Base-by-base conservation (phyloP, 225 moss, liverwort and hornwort genomes). In the Pleurozium schreberi region DNA sequence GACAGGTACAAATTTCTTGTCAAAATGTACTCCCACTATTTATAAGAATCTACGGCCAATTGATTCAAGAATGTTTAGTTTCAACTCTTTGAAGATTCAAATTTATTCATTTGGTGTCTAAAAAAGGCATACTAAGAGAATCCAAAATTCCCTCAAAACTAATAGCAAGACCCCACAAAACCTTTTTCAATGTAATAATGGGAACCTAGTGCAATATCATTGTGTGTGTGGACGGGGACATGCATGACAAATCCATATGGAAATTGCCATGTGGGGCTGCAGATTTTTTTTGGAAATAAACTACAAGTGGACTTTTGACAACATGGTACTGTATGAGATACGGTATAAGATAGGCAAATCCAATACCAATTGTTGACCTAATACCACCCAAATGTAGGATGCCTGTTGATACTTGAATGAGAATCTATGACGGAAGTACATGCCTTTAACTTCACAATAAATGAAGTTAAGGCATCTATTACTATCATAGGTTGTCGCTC, bases 11-110 rank as follows among this genome's bases (percentile, higher is more conserved):
- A 1, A n/a, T 40, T n/a, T n/a, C n/a, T 68, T 68, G 13, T 23
- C 22, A 10, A n/a, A 68, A 12, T 40, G 4, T 68, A 68, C 7
- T 68, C 12, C 12, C 7, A 68, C 68, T 68, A 68, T n/a, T n/a
- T 8, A 22, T 12, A 7, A 22, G 23, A n/a, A 1, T 68, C 1
- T 23, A 68, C 1, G 22, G 1, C 8, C 0, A 68, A 0, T 10
- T 38, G 36, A 1, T 68, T n/a, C 17, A 21, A n/a, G 4, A 22
- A 68, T 3, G 11, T 23, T 40, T 22, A 68, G 7, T n/a, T n/a
- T n/a, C n/a, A n/a, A n/a, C 22, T n/a, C 4, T n/a, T 13, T 59
- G 23, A 40, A 22, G 40, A 40, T 68, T n/a, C 6, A 10, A 34
- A 9, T 12, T 68, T 68, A n/a, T 68, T 40, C 12, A 12, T 68